A percentile compares a stretch with the other conserved stretches of the same genome.
Conservation (phyloP, 2,329 filamentous ascomycete species). For the Fusarium sp. region DNA sequence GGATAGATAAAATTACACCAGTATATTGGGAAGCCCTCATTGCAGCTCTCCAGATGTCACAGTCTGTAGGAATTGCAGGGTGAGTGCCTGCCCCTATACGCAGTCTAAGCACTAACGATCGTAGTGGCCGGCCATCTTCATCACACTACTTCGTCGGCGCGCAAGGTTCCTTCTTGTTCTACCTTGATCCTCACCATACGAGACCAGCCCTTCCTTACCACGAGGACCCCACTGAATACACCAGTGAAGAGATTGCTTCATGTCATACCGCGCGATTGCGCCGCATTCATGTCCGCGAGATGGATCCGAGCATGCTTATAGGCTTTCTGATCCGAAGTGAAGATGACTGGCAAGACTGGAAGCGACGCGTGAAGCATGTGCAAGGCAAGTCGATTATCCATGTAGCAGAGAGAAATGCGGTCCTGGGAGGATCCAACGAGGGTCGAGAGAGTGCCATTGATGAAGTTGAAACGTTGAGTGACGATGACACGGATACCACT, state of each 20-base stretch:
- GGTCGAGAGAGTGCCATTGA: slow-evolving; percentile 83
- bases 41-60: slow-evolving; percentile 84
- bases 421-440: slow-evolving; percentile 62
- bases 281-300: slow-evolving; percentile 85
- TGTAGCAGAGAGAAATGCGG: slow-evolving; percentile 78
- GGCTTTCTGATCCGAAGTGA: slow-evolving; percentile 89
- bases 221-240: slow-evolving; percentile 69
- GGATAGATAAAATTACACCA: slow-evolving; percentile 93
- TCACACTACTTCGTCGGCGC: slow-evolving; percentile 76
- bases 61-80: slow-evolving; percentile 97
- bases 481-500: slow-evolving; percentile 69
- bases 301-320: slow-evolving; percentile 98
- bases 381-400: slow-evolving; percentile 89
- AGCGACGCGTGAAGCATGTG: slow-evolving; percentile 78
- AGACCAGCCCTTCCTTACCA: slow-evolving; percentile 78
- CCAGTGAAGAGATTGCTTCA: slow-evolving; percentile 79
- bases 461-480: slow-evolving; percentile 90
- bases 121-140: slow-evolving; percentile 88
- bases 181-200: slow-evolving; percentile 93
- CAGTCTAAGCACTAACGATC: slow-evolving; percentile 23
- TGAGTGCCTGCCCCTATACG: slow-evolving; percentile 58
- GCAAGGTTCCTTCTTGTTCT: slow-evolving; percentile 84
- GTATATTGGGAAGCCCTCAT: slow-evolving; percentile 97
- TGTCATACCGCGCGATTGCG: slow-evolving; percentile 91
- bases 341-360: slow-evolving; percentile 88